phyloP scores from a whole-genome alignment of 305 asterid species.

The Fraxinus angustifolia region DNA sequence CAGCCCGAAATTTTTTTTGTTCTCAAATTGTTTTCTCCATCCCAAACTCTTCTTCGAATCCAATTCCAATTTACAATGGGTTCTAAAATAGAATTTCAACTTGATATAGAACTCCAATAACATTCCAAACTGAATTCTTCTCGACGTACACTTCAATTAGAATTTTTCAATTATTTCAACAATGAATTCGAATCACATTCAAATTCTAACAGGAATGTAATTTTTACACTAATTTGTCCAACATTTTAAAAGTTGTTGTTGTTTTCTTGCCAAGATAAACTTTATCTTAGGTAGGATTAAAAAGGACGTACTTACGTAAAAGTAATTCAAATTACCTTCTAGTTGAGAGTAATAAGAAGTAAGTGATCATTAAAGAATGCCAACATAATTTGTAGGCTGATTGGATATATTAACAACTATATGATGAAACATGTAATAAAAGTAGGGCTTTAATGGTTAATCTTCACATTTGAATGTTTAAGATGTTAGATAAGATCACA shows the following conservation, averaged over 20 bases:
- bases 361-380: neutral
- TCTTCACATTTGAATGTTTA: too few species aligned
- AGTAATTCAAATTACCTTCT: neutral
- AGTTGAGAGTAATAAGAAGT: neutral
- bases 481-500: neutral
- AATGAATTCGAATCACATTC: too few species aligned
- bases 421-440: neutral
- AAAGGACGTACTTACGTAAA: neutral
- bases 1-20: too few species aligned
- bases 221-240: neutral
- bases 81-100: too few species aligned
- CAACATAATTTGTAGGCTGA: neutral
- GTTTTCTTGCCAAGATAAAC: neutral
- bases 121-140: too few species aligned
- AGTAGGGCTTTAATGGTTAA: neutral
- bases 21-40: too few species aligned
- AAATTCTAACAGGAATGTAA: too few species aligned
- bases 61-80: too few species aligned
- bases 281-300: neutral
- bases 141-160: too few species aligned
- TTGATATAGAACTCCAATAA: too few species aligned
- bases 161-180: too few species aligned
- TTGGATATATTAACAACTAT: neutral
- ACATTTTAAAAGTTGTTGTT: neutral
- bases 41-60: too few species aligned